Base-by-base conservation (phyloP, 371 early-diverging fungal species). In the Rhizopus stolonifer region DNA sequence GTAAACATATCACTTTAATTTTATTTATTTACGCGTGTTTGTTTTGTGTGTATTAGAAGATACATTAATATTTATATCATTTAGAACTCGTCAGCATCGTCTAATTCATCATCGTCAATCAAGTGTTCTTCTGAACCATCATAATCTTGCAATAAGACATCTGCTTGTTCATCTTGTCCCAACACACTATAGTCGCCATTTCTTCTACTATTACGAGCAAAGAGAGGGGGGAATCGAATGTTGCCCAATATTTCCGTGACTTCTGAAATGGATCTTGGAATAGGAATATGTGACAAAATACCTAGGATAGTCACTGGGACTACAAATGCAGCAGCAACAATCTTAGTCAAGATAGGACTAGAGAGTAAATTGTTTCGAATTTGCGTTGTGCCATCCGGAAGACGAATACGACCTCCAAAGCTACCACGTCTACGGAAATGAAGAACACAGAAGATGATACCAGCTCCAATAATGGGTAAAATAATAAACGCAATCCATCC, bases 131-230 rank as follows among this genome's bases (percentile, higher is more conserved):
- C 68, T 33, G 68, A 70, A 4, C 70, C 73, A 50, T 74, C 79
- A 43, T 78, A 78, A 43, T 77, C 77, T 38, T 77, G 72, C 56
- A 77, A 52, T 33, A 77, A 45, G 9, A 77, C 77, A 40, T 68
- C 73, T 1, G 72, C 57, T 23, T 71, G 67, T 33, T 78, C 79
- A 45, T 78, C 79, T 40, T 78, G 79, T n/a, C 64, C 68, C 11
- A 78, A 52, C 11, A 70, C 62, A 34, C 58, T 70, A 34, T 78
- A 78, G 14, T 67, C 61, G 40, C 48, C 48, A 15, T 63, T 56
- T n/a, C 61, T 39, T 21, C 58, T 18, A n/a, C n/a, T n/a, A 10
- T 29, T 29, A 49, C 58, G 24, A 22, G 60, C 38, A 21, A 61
- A 42, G 52, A 70, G 72, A 2, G 67, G 47, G 2, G 70, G 74